Percentiles rank a stretch among this genome's conserved stretches.
phyloP scores from a whole-genome alignment of 2,329 filamentous ascomycete genomes.

The Trichoderma gracile region DNA sequence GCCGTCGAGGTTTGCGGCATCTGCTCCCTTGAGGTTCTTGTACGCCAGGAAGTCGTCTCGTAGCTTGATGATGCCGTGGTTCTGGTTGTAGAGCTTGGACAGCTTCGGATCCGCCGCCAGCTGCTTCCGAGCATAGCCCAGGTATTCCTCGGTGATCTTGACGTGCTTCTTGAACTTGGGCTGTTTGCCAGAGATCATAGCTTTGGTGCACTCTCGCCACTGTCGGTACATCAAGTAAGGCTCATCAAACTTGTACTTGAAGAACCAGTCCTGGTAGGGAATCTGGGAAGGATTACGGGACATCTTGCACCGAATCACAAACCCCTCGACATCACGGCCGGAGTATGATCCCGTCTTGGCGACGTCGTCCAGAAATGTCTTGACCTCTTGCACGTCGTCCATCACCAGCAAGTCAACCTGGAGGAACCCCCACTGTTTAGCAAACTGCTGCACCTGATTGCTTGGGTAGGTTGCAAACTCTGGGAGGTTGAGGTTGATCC shows the following conservation, averaged over 20 bases:
- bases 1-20: conserved; percentile 77
- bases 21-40: conserved; percentile 81
- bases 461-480: conserved; percentile 87
- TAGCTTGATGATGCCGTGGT: conserved; percentile 92
- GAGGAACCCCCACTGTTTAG: conserved; percentile 89
- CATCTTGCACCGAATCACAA: conserved; percentile 88
- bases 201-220: conserved; percentile 96
- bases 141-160: conserved; percentile 87
- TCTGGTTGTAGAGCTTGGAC: conserved; percentile 72
- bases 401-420: conserved; percentile 81
- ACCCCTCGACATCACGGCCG: conserved; percentile 92
- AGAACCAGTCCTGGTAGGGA: conserved; percentile 91
- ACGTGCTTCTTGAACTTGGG: conserved; percentile 84
- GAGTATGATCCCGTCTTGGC: conserved; percentile 88
- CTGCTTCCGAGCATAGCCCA: conserved; percentile 74
- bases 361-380: conserved; percentile 76
- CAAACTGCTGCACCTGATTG: conserved; percentile 81
- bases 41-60: conserved; percentile 83
- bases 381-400: conserved; percentile 72
- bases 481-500: conserved; percentile 93
- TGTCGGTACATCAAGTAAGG: conserved; percentile 98
- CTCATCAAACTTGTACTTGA: conserved; percentile 99
- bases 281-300: conserved; percentile 49
- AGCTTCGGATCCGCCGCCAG: conserved; percentile 69
- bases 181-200: conserved; percentile 72